A percentile compares a stretch with the other conserved stretches of the same genome.
Evolutionary conservation across 208 protist genomes (phyloP).

Genomic region (Acanthamoeba rhysodes): DNA sequence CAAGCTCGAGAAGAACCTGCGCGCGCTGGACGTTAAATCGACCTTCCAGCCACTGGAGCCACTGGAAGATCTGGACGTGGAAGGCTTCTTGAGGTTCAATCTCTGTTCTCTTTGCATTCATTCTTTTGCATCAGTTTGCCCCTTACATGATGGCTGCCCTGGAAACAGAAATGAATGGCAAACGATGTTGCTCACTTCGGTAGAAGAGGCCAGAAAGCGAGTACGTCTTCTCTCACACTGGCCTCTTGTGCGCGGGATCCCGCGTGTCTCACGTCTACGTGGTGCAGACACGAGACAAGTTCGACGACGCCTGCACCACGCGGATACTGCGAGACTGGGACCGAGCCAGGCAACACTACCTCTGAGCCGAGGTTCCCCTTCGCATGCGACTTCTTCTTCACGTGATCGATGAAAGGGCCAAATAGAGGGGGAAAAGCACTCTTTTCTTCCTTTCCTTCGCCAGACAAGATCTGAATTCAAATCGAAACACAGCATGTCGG

Average conservation of each 20-base stretch:
- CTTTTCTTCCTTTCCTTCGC: too few relatives aligned
- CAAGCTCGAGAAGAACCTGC: conserved; percentile 20
- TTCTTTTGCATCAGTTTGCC: background rate
- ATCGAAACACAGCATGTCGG: too few relatives aligned
- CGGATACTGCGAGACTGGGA: conserved; percentile 17
- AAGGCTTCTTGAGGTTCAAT: background rate
- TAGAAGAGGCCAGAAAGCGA: conserved; percentile 46
- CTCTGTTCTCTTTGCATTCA: background rate
- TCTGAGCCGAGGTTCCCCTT: background rate
- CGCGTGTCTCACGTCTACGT: background rate
- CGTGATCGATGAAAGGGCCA: background rate
- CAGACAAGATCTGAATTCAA: background rate
- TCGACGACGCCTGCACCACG: background rate
- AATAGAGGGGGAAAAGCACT: background rate
- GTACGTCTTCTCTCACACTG: background rate
- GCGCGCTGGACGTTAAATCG: conserved; percentile 31
- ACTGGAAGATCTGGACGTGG: conserved; percentile 18
- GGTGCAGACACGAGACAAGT: background rate
- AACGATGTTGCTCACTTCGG: conserved; percentile 13
- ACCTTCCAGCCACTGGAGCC: conserved; percentile 43
- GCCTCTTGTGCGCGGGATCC: too few relatives aligned
- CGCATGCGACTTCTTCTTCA: too few relatives aligned
- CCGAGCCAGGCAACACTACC: conserved; percentile 11
- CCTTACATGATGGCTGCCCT: background rate
- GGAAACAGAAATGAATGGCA: conserved; percentile 31